Base-by-base conservation (phyloP, 139 green algal species). In the Asterochloris erici region DNA sequence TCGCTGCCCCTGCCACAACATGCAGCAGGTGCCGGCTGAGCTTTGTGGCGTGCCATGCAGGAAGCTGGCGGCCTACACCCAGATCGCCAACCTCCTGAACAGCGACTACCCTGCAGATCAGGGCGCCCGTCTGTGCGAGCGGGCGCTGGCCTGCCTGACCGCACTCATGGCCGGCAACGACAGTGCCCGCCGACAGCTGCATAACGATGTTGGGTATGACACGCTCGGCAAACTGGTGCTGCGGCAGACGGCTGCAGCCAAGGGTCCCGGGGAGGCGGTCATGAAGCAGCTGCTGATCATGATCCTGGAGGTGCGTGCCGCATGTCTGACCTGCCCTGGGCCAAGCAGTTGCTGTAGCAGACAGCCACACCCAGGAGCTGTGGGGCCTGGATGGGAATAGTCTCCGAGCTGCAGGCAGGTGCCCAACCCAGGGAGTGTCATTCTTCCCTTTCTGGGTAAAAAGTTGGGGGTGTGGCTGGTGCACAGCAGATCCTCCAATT, bases 21-120 rank as follows among this genome's bases (percentile, higher is more conserved):
- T n/a, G n/a, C n/a, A n/a, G n/a, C n/a, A n/a, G n/a, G n/a, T n/a
- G 38, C 38, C 38, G 38, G 38, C 38, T 54, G 38, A 54, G 38
- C 38, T 54, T 6, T 21, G 0, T 73, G 60, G 13, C 16, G 12
- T 76, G 26, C 15, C 24, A 11, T 74, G 74, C 84, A 87, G 84
- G 84, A 54, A 71, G 14, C 54, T 74, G 6, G 74, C 82, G 64
- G 73, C 24, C 54, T 84, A 84, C 78, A 78, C 86, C 14, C 85
- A 88, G 28, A 10, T 88, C 23, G 73, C 84, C 68, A 89, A 90
- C 80, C 81, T 87, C 61, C 78, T 90, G 2, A 89, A 89, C 68
- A 69, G 84, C 24, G 87, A 90, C 74, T 90, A 84, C 60, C 19
- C 79, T 12, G 54, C 38, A 15, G 73, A 79, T 11, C 24, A 62